phyloP scores from a whole-genome alignment of 768 basidiomycete genomes.

The Lactarius evosmus region DNA sequence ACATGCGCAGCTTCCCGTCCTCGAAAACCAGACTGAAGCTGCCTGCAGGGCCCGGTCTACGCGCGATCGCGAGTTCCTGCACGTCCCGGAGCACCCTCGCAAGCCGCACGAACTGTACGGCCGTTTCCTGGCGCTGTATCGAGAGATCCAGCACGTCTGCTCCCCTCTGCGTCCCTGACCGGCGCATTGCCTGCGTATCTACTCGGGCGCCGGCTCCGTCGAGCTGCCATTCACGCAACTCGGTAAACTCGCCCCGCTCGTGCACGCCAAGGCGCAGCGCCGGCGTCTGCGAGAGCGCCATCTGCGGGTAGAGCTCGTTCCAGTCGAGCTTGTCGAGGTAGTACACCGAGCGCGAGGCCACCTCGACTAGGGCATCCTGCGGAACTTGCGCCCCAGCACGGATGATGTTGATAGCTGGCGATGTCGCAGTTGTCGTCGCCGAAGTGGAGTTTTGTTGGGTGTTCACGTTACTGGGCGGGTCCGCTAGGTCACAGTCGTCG shows the following conservation, averaged over 20 bases:
- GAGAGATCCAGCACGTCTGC: slow-evolving; percentile 1
- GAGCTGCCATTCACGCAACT: slow-evolving; percentile 45
- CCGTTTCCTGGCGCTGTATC: background rate
- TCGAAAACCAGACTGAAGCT: slow-evolving; percentile 16
- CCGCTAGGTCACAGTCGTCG: slow-evolving; percentile 28
- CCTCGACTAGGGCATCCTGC: slow-evolving; percentile 32
- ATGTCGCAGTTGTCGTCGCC: background rate
- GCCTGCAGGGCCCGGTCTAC: slow-evolving; percentile 16
- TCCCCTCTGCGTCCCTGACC: background rate
- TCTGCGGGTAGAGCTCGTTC: slow-evolving; percentile 60
- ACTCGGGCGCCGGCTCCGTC: slow-evolving; percentile 16
- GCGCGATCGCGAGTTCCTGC: slow-evolving; percentile 16
- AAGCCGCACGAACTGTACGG: slow-evolving; percentile 10
- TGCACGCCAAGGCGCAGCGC: slow-evolving; percentile 61
- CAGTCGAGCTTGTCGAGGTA: slow-evolving; percentile 43
- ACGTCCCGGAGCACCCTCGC: slow-evolving; percentile 15
- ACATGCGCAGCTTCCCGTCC: slow-evolving; percentile 6
- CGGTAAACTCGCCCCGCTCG: slow-evolving; percentile 48
- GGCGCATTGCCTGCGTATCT: background rate
- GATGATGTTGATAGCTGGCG: slow-evolving; percentile 9
- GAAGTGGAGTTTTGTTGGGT: slow-evolving; percentile 11
- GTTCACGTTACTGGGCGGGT: slow-evolving; percentile 27
- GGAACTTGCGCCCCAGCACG: slow-evolving; percentile 23
- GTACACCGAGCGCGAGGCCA: slow-evolving; percentile 34
- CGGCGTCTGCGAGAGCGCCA: slow-evolving; percentile 66